Evolutionary conservation across 2,329 filamentous ascomycete genomes (phyloP), one percentile per base, ranked within the genome.

Genomic region (Epichloe sp.): DNA sequence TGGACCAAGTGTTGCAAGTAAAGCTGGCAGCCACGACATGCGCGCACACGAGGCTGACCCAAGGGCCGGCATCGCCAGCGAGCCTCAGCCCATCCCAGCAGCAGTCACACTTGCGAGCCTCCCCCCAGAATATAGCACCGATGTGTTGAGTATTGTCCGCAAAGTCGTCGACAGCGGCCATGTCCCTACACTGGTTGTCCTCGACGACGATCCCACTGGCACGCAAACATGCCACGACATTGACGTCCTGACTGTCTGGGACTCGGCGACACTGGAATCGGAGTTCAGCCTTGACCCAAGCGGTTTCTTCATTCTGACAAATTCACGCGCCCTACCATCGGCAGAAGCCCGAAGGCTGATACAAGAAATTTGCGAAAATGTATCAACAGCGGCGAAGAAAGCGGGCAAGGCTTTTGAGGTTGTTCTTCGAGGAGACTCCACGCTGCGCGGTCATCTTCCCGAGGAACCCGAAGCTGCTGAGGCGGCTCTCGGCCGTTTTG

Each of bases 181-280:
- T 3, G 57, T 62, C 4, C 64, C 65, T 12, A 58, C 64, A 8
- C 62, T 71, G 6, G 67, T 75, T 4, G 67, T 67, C 0, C 64
- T 75, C 4, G 77, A 79, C 52, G 77, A 80, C 54, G 77, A 80
- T 52, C 77, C 77, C 35, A 80, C 77, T 0, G 77, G 77, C 17
- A 80, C 77, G 0, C 78, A 81, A 57, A 81, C 78, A 4, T 79
- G 76, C 60, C 75, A 80, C 58, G 71, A 75, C 55, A 75, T 80
- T 54, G 63, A 69, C 49, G 76, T 80, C 3, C 64, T 80, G 34
- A 76, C 75, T 3, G 71, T 73, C 1, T 80, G 76, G 76, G 71
- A 75, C 53, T 57, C 68, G 7, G 56, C 63, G 1, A 73, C 70
- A 0, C 64, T 80, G 3, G 61, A 62, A 4, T 53, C 62, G 3